Percentiles rank a stretch among this genome's conserved stretches.
Conservation (phyloP, 306 rosid genomes). For the Castanea sativa region DNA sequence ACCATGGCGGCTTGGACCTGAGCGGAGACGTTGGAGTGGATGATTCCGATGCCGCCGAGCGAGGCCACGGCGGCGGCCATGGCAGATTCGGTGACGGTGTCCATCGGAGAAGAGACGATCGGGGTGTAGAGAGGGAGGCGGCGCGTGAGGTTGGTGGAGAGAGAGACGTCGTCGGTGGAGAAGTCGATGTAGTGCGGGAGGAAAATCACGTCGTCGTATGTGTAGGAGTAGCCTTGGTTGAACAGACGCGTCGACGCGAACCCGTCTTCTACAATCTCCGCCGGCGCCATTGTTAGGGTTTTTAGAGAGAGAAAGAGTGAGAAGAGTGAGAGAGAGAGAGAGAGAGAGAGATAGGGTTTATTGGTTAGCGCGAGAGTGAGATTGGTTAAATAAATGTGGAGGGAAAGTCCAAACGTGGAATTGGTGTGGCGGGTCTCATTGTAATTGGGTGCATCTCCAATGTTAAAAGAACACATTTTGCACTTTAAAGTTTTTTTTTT, state of each 20-base stretch:
- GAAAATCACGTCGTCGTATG: slow-evolving; percentile 88
- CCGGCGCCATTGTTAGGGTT: background rate
- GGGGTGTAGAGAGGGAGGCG: slow-evolving; percentile 58
- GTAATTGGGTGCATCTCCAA: no score
- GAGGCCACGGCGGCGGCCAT: slow-evolving; percentile 88
- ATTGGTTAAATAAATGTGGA: background rate
- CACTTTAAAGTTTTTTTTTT: no score
- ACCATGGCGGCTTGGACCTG: slow-evolving; percentile 55
- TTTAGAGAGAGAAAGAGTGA: background rate
- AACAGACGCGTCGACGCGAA: slow-evolving; percentile 71
- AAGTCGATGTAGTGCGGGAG: slow-evolving; percentile 93
- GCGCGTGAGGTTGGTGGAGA: slow-evolving; percentile 59
- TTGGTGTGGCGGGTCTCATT: background rate
- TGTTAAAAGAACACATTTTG: no score
- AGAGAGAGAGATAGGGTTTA: no score
- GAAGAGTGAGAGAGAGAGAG: no score
- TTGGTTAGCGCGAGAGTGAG: no score
- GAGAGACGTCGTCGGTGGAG: slow-evolving; percentile 63
- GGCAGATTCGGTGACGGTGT: slow-evolving; percentile 71
- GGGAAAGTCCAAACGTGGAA: background rate
- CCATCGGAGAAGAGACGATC: slow-evolving; percentile 93
- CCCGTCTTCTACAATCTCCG: slow-evolving; percentile 53
- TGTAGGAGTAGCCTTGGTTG: slow-evolving; percentile 79
- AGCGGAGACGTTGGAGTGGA: slow-evolving; percentile 59
- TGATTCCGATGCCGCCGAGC: slow-evolving; percentile 64